Conservation (phyloP, 306 rosid genomes). For the Hippophae gyantsensis region DNA sequence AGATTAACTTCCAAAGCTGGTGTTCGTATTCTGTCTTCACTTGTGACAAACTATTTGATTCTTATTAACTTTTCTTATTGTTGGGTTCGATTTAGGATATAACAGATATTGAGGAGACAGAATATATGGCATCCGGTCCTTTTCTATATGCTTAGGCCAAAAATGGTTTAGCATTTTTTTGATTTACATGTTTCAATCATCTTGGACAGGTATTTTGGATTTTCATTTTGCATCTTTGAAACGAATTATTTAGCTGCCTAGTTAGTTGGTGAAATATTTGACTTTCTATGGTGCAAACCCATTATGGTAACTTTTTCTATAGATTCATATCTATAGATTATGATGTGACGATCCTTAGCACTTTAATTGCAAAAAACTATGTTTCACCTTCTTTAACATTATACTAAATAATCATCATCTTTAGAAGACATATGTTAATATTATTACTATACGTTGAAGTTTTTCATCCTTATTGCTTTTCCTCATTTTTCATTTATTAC, state of each 20-base stretch:
- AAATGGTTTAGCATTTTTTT: conserved; percentile 38
- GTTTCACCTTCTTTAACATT: not conserved
- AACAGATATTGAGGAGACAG: too few species aligned
- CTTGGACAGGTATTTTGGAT: conserved; percentile 79
- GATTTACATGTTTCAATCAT: conserved; percentile 21
- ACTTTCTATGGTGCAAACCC: conserved; percentile 64
- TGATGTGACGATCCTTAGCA: not conserved
- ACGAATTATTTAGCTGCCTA: conserved; percentile 67
- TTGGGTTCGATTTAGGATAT: too few species aligned
- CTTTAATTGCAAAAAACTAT: not conserved
- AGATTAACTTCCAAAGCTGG: too few species aligned
- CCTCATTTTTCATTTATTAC: not conserved
- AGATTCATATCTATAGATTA: not conserved
- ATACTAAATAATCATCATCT: not conserved
- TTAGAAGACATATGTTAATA: conserved; percentile 3
- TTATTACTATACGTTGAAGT: not conserved
- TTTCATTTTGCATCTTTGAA: conserved; percentile 73
- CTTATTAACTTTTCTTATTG: too few species aligned
- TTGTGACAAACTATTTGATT: conserved; percentile 40
- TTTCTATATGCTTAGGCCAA: not conserved
- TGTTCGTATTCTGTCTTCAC: conserved; percentile 10
- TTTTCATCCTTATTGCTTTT: not conserved
- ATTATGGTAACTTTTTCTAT: conserved; percentile 46
- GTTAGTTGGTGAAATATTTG: conserved; percentile 61
- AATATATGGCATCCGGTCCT: too few species aligned